phyloP scores from a whole-genome alignment of 345 rosid genomes.

The Reutealis trisperma region DNA sequence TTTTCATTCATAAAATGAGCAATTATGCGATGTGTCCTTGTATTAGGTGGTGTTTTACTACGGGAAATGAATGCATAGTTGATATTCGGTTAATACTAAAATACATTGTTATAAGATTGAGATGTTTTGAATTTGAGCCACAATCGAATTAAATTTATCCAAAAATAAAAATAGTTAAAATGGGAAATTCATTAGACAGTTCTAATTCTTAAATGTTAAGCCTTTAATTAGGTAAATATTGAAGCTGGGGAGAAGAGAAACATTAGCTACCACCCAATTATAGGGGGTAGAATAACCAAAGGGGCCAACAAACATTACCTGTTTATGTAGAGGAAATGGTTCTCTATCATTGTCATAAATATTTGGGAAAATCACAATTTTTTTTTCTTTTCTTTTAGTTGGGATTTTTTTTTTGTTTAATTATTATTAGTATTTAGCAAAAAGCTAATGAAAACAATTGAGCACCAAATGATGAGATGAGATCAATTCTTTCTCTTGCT shows the following conservation, averaged over 20 bases:
- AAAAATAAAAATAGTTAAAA: not conserved
- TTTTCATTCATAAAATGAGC: no score
- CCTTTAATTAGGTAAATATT: not conserved
- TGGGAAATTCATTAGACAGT: not conserved
- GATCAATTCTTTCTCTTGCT: not conserved
- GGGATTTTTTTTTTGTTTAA: not conserved
- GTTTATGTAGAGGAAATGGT: not conserved
- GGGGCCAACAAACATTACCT: not conserved
- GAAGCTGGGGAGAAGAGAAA: not conserved
- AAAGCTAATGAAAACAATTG: slow-evolving; percentile 4
- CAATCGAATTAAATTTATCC: no score
- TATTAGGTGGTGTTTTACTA: not conserved
- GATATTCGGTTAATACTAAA: not conserved
- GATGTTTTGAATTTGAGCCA: no score
- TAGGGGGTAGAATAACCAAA: not conserved
- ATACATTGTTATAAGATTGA: no score
- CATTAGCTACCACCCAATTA: not conserved
- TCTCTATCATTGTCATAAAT: not conserved
- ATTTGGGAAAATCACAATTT: not conserved
- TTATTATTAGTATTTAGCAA: not conserved
- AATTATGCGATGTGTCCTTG: not conserved
- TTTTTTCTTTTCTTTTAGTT: not conserved
- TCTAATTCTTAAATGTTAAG: not conserved
- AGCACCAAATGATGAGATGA: slow-evolving; percentile 15
- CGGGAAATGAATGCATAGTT: no score